Evolutionary conservation across 148 eudicot species (phyloP), one percentile per base, ranked within the genome.

Genomic region (Nyssa sinensis): DNA sequence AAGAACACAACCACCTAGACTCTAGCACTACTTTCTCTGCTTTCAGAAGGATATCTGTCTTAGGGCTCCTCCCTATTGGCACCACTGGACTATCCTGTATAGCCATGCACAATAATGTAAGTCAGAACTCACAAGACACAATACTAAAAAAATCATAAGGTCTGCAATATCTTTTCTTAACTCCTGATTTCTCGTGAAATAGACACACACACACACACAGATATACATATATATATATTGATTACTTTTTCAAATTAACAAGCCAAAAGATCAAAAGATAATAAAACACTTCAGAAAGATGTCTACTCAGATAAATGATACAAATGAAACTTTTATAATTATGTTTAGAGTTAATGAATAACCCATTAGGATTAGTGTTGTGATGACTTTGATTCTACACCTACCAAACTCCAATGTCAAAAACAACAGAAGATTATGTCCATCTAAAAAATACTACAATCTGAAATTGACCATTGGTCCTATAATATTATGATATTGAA

Each of bases 11-110:
- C 98, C 97, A 24, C 87, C 90, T n/a, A 75, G 75, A 64, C 41
- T 87, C 92, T 37, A 92, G 72, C 77, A 85, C 98, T 70, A 80
- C 88, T 53, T 83, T 82, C 78, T 94, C 98, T 57, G 97, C 90
- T 61, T 81, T 81, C 27, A 94, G 78, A 72, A 94, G 96, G 49
- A 87, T 78, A 81, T 92, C 97, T 55, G 93, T 89, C 83, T 96
- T 85, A 13, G 91, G 88, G 78, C 93, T 88, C 78, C 76, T 92
- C 47, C 97, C 98, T 71, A 87, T 77, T 70, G 91, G 93, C 37
- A 94, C 93, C 31, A 73, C 82, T 64, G 97, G 93, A 51, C 88
- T 83, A 55, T 86, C 89, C 98, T 94, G 82, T 35, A 75, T 49
- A 64, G 49, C 21, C 64, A 70, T 21, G 44, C 55, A 67, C 27